phyloP scores from a whole-genome alignment of 2,329 filamentous ascomycete genomes.

The Phyllosticta citriasiana region DNA sequence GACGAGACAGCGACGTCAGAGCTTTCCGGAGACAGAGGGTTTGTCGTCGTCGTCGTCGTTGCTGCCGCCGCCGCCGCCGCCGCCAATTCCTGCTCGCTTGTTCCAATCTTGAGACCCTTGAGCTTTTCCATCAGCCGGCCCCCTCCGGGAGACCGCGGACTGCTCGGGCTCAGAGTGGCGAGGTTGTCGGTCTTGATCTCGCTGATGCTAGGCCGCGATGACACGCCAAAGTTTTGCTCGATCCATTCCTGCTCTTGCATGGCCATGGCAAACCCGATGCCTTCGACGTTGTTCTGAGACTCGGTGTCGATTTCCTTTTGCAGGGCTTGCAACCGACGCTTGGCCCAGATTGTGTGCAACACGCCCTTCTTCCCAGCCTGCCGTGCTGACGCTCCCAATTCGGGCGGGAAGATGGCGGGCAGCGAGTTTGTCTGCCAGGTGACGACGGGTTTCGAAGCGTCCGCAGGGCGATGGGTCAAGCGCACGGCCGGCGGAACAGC shows the following conservation, averaged over 20 bases:
- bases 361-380: constrained; percentile 68
- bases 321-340: constrained; percentile 65
- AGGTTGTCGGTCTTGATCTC: constrained; percentile 23
- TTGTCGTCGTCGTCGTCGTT: constrained; percentile 11
- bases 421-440: constrained; percentile 63
- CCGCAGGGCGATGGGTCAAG: constrained; percentile 45
- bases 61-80: constrained; percentile 22
- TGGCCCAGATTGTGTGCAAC: constrained; percentile 83
- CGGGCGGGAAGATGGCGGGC: constrained; percentile 75
- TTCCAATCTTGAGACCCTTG: constrained; percentile 67
- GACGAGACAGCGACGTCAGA: constrained; percentile 53
- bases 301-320: constrained; percentile 68
- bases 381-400: constrained; percentile 56
- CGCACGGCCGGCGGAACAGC: constrained; percentile 63
- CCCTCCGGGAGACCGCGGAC: constrained; percentile 53
- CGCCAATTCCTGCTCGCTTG: constrained; percentile 55
- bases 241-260: constrained; percentile 80
- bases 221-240: constrained; percentile 64
- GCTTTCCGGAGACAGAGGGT: constrained; percentile 50
- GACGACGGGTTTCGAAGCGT: constrained; percentile 31
- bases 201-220: constrained; percentile 31
- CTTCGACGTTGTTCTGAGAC: constrained; percentile 63
- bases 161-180: constrained; percentile 47
- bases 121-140: constrained; percentile 69
- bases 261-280: constrained; percentile 76